Conservation (phyloP, 2,329 filamentous ascomycete species). For the Phymatotrichopsis omnivora region DNA sequence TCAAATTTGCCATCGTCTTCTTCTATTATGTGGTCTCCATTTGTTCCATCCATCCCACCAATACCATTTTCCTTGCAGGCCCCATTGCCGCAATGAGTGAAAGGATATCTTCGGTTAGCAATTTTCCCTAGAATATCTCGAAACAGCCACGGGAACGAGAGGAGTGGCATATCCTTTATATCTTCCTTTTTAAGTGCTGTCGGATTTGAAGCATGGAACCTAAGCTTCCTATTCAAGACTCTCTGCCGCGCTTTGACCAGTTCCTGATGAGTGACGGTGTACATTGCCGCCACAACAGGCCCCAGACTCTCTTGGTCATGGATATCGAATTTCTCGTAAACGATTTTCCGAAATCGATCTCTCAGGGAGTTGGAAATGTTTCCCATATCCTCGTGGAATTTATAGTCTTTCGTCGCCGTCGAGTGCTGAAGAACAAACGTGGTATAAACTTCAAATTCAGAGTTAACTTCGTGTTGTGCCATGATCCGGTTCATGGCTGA, state of each 20-base stretch:
- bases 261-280: conserved; percentile 67
- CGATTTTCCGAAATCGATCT: conserved; percentile 56
- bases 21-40: no score
- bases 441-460: conserved; percentile 87
- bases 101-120: conserved; percentile 40
- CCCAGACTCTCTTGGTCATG: conserved; percentile 50
- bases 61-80: no score
- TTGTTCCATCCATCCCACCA: no score
- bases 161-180: conserved; percentile 58
- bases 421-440: conserved; percentile 72
- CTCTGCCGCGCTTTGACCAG: conserved; percentile 50
- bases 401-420: conserved; percentile 65
- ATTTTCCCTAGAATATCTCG: conserved; percentile 59
- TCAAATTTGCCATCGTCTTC: no score
- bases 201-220: conserved; percentile 13
- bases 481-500: conserved; percentile 65
- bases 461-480: conserved; percentile 70
- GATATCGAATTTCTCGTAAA: conserved; percentile 54
- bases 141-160: conserved; percentile 93
- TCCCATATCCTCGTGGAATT: conserved; percentile 73
- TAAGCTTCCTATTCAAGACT: conserved; percentile 31
- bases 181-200: conserved; percentile 31
- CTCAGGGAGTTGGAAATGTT: conserved; percentile 56
- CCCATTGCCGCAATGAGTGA: no score
- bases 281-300: conserved; percentile 77